Conservation (phyloP, 345 rosid genomes). For the Carallia pectinifolia region DNA sequence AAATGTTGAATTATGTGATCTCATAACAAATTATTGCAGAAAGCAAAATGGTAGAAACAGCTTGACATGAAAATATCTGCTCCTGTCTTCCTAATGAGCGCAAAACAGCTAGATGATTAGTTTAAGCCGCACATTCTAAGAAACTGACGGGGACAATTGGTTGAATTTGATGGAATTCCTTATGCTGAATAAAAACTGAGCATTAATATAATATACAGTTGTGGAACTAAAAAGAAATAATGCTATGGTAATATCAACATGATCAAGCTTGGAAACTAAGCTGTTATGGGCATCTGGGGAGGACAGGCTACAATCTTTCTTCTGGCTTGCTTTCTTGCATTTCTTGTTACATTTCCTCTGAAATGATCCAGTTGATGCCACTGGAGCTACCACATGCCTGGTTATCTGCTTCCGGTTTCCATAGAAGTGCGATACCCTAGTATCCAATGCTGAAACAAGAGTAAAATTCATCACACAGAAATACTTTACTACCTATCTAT, state of each 20-base stretch:
- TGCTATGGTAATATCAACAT: slow-evolving; percentile 2
- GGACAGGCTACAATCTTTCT: not conserved
- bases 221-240: slow-evolving; percentile 9
- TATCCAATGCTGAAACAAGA: too few relatives aligned
- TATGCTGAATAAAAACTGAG: not conserved
- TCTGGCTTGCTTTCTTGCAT: not conserved
- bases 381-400: not conserved
- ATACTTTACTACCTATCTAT: too few relatives aligned
- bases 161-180: not conserved
- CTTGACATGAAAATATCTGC: too few relatives aligned
- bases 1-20: too few relatives aligned
- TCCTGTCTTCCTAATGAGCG: too few relatives aligned
- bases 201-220: not conserved
- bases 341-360: not conserved
- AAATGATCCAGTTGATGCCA: not conserved
- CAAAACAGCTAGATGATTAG: too few relatives aligned
- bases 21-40: too few relatives aligned
- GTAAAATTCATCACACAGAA: too few relatives aligned
- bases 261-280: not conserved
- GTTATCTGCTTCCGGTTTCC: slow-evolving; percentile 4
- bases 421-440: not conserved
- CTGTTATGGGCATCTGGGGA: not conserved
- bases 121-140: too few relatives aligned
- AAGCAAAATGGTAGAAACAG: too few relatives aligned
- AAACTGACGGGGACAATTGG: not conserved